Evolutionary conservation across 805 yeast species (phyloP), one percentile per base, ranked within the genome.

Genomic region (Hanseniaspora valbyensis): DNA sequence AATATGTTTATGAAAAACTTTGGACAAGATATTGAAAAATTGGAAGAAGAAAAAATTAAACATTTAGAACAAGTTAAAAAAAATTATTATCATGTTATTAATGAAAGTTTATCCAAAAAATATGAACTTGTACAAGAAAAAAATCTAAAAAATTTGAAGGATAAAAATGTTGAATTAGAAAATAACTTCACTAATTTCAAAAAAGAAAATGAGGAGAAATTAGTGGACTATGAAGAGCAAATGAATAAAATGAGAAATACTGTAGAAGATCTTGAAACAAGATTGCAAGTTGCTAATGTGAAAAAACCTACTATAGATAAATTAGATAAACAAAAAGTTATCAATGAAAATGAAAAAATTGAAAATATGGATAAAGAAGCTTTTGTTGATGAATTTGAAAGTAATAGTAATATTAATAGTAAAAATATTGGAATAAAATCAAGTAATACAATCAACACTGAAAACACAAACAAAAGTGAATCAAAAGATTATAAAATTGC

Each of bases 1-100:
- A 78, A 76, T 32, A 67, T 64, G 22, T 82, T 80, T 56, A 61
- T 83, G 53, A 64, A 65, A 39, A 72, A 71, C 53, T 83, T 78
- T 56, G 72, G 61, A 2, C 53, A 61, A 1, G 61, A 60, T 49
- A 44, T 65, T 8, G 66, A 61, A 6, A n/a, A 16, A 3, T n/a
- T 48, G 10, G 51, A 48, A 21, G 38, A 39, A 33, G 24, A 40
- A 6, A 39, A 48, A 32, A 6, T 16, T 6, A 39, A 28, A 16
- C 51, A 48, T 16, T 19, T 40, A 18, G 51, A 48, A 24, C 22
- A 25, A 7, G 19, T 48, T 2, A 48, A 48, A n/a, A 22, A 37
- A 14, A 48, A 48, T 21, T 48, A 48, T 19, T 48, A 40, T 19
- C 41, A 48, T 19, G 22, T 10, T 13, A 18, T 48, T 3, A 48